Conservation (phyloP, 2,329 filamentous ascomycete genomes). For the Fusarium chlamydosporum region DNA sequence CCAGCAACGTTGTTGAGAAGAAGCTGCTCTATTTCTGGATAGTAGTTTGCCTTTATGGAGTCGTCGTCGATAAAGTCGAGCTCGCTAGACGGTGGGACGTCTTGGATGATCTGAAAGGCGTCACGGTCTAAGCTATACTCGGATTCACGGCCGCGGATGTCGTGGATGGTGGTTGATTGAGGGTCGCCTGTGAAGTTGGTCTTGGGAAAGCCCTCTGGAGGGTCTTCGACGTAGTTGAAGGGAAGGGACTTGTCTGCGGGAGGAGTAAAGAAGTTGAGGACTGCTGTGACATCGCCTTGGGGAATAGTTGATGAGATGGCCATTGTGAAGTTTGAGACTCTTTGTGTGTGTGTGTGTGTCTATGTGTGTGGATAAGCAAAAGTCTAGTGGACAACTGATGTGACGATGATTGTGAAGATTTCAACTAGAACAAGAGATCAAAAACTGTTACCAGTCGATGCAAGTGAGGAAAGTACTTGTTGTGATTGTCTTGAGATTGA, state of each 20-base stretch:
- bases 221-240: slow-evolving; percentile 76
- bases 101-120: slow-evolving; percentile 77
- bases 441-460: slow-evolving; percentile 7
- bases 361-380: background rate
- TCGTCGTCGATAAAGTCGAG: slow-evolving; percentile 76
- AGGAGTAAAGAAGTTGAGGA: slow-evolving; percentile 75
- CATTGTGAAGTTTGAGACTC: slow-evolving; percentile 51
- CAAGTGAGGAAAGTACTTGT: background rate
- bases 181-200: slow-evolving; percentile 72
- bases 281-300: slow-evolving; percentile 72
- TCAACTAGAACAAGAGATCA: background rate
- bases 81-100: slow-evolving; percentile 66
- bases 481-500: background rate
- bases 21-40: slow-evolving; percentile 84
- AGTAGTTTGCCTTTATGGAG: slow-evolving; percentile 80
- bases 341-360: slow-evolving; percentile 1
- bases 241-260: slow-evolving; percentile 72
- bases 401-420: background rate
- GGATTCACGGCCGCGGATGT: slow-evolving; percentile 79
- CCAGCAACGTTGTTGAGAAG: slow-evolving; percentile 77
- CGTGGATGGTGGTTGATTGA: slow-evolving; percentile 72
- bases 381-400: background rate
- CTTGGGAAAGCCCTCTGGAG: slow-evolving; percentile 71
- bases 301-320: slow-evolving; percentile 60
- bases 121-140: slow-evolving; percentile 78